Conservation (phyloP, 371 early-diverging fungal species). For the Mucor plumbeus region DNA sequence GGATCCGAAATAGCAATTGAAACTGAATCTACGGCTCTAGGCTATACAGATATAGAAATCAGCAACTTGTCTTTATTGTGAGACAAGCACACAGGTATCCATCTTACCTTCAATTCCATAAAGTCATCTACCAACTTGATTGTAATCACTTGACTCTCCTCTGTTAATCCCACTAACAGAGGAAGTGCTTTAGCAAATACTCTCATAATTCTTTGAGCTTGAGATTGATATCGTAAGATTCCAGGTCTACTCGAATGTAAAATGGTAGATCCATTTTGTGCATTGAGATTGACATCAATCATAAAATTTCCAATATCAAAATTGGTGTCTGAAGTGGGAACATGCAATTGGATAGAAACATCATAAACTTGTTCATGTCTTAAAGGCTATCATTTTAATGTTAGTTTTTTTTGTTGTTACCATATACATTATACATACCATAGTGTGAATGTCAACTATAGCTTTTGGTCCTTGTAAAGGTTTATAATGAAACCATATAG, state of each 20-base stretch:
- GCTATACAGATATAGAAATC: not conserved
- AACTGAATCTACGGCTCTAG: slow-evolving; percentile 62
- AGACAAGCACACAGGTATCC: not conserved
- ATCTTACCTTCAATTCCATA: slow-evolving; percentile 60
- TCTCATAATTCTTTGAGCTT: slow-evolving; percentile 63
- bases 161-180: slow-evolving; percentile 65
- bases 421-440: not conserved
- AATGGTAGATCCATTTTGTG: slow-evolving; percentile 53
- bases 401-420: not conserved
- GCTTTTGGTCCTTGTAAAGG: slow-evolving; percentile 7
- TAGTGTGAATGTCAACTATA: not conserved
- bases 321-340: slow-evolving; percentile 86
- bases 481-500: slow-evolving; percentile 47
- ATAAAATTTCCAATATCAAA: slow-evolving; percentile 84
- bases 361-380: slow-evolving; percentile 31
- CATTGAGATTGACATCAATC: slow-evolving; percentile 70
- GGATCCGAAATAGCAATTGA: slow-evolving; percentile 62
- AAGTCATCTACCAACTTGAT: slow-evolving; percentile 74
- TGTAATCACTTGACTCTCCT: slow-evolving; percentile 70
- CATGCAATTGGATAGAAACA: slow-evolving; percentile 72
- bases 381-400: slow-evolving; percentile 14
- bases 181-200: slow-evolving; percentile 72
- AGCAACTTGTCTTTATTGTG: not conserved
- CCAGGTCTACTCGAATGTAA: slow-evolving; percentile 71
- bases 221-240: slow-evolving; percentile 79